Evolutionary conservation across 176 grass and related monocot species (phyloP).

Genomic region (Oryza nivara): DNA sequence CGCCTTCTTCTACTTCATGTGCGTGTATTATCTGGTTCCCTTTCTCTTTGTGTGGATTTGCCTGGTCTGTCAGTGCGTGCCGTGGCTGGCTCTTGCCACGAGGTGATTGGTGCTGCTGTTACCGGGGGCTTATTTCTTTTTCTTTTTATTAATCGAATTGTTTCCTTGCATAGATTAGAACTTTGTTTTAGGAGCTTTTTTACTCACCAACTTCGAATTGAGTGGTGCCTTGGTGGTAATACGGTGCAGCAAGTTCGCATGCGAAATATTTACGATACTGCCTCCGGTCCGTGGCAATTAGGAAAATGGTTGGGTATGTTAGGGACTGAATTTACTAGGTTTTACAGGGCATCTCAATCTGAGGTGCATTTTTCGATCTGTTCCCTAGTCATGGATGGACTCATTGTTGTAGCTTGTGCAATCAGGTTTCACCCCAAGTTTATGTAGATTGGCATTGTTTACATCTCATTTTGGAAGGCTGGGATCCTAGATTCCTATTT

Average conservation of each 20-base stretch:
- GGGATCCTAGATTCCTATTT: neutral
- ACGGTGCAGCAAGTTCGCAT: neutral
- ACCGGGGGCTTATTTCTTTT: neutral
- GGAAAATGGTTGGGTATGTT: neutral
- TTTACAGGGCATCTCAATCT: neutral
- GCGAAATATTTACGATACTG: neutral
- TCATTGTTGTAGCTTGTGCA: conserved; percentile 6
- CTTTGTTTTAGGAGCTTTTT: neutral
- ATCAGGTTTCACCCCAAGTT: neutral
- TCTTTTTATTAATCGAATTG: neutral
- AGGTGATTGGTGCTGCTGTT: neutral
- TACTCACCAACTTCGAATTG: neutral
- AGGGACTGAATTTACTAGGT: neutral
- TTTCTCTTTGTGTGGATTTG: neutral
- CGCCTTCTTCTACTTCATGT: conserved; percentile 97
- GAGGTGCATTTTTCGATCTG: neutral
- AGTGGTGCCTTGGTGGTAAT: neutral
- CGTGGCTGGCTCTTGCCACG: neutral
- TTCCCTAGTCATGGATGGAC: neutral
- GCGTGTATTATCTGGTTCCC: neutral
- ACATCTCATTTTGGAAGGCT: neutral
- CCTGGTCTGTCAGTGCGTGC: neutral
- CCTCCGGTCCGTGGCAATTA: neutral
- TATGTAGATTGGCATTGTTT: neutral
- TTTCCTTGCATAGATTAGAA: neutral